phyloP scores from a whole-genome alignment of 2,329 filamentous ascomycete genomes.

The Mollisia scopiformis region DNA sequence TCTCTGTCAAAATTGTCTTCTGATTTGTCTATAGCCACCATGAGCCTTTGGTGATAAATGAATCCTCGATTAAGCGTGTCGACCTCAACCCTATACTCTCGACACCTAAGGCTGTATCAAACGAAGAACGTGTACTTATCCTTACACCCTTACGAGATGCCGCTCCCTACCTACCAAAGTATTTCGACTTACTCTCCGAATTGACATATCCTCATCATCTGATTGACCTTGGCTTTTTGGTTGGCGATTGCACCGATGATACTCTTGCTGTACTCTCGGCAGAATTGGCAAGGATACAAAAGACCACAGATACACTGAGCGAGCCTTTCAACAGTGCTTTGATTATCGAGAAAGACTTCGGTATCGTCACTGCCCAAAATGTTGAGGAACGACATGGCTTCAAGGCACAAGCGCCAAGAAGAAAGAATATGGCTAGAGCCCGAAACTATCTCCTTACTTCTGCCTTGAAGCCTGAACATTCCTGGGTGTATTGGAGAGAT shows the following conservation, averaged over 20 bases:
- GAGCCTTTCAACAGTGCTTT: conserved; percentile 83
- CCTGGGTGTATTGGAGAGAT: conserved; percentile 99
- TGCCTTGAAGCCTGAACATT: conserved; percentile 89
- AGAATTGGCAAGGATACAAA: conserved; percentile 88
- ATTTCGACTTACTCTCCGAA: conserved; percentile 90
- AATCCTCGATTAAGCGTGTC: conserved; percentile 75
- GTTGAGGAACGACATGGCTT: conserved; percentile 86
- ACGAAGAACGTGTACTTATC: conserved; percentile 87
- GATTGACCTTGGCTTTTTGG: conserved; percentile 93
- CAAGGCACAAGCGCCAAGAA: conserved; percentile 83
- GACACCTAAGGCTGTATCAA: conserved; percentile 75
- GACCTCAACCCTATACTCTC: conserved; percentile 86
- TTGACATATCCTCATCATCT: conserved; percentile 93
- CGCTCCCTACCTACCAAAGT: conserved; percentile 77
- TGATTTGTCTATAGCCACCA: no score
- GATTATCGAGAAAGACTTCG: conserved; percentile 92
- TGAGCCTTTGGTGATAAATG: conserved; percentile 82
- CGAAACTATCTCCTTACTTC: conserved; percentile 88
- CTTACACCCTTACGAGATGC: conserved; percentile 93
- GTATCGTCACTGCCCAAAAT: conserved; percentile 61
- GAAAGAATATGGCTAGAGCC: conserved; percentile 87
- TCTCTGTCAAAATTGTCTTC: no score
- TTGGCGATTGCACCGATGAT: conserved; percentile 89
- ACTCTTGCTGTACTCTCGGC: conserved; percentile 83
- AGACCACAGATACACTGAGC: conserved; percentile 67